phyloP scores from a whole-genome alignment of 2,329 filamentous ascomycete species.

The Penicillium sp. region DNA sequence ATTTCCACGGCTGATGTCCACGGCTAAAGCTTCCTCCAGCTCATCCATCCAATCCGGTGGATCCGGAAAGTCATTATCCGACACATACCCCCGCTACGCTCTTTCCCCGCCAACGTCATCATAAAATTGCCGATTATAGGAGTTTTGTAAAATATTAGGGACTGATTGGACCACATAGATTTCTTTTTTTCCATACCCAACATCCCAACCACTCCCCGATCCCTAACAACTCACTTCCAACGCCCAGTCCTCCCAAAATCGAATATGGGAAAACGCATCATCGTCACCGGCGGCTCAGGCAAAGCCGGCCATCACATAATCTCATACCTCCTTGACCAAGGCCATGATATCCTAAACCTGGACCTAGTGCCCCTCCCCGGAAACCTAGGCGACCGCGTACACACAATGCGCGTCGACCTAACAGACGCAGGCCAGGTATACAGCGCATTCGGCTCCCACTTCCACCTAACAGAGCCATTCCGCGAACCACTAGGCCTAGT shows the following conservation, averaged over 20 bases:
- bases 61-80: neutral
- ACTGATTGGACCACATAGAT: neutral
- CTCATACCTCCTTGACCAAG: constrained; percentile 50
- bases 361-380: constrained; percentile 48
- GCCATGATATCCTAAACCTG: constrained; percentile 57
- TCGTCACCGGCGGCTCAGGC: constrained; percentile 58
- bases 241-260: neutral
- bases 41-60: neutral
- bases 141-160: neutral
- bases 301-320: constrained; percentile 59
- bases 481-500: constrained; percentile 38
- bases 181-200: neutral
- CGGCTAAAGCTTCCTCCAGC: neutral
- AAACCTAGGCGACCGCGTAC: constrained; percentile 44
- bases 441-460: constrained; percentile 58
- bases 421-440: constrained; percentile 58
- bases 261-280: constrained; percentile 42
- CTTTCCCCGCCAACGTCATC: neutral
- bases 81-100: neutral
- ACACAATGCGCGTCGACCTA: constrained; percentile 57
- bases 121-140: neutral
- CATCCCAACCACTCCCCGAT: neutral
- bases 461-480: constrained; percentile 48
- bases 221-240: neutral
- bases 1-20: neutral